Percentiles rank a stretch among this genome's conserved stretches.
These are phyloP conservation scores for Botrytis squamosa DNA, from an alignment of 2,329 filamentous ascomycete genomes.

Conservation along the genomic window DNA sequence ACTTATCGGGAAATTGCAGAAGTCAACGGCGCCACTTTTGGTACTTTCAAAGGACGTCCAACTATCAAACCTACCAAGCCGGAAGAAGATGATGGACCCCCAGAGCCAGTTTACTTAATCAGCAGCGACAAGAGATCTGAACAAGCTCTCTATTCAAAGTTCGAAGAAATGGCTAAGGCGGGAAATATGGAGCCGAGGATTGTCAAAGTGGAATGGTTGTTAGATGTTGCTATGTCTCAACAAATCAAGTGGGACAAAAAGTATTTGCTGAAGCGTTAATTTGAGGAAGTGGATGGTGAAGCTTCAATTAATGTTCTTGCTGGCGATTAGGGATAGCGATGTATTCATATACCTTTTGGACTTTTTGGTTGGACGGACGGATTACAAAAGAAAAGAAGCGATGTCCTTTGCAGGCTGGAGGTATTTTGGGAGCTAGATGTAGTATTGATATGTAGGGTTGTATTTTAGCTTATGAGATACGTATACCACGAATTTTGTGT, in stretches of 20 bases:
- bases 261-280: conserved; percentile 47
- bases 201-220: conserved; percentile 83
- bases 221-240: conserved; percentile 88
- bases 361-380: not conserved
- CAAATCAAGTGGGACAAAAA: conserved; percentile 65
- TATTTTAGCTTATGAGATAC: conserved; percentile 8
- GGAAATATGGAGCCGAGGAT: conserved; percentile 79
- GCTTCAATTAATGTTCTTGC: conserved; percentile 1
- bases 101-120: conserved; percentile 79
- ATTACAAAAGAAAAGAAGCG: not conserved
- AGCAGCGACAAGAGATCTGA: conserved; percentile 68
- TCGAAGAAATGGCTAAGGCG: conserved; percentile 73
- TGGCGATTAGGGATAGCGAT: not conserved
- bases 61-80: conserved; percentile 62
- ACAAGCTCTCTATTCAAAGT: conserved; percentile 73
- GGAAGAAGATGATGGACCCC: conserved; percentile 58
- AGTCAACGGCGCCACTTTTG: conserved; percentile 83
- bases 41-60: conserved; percentile 61
- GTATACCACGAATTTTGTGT: conserved; percentile 1
- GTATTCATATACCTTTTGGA: conserved; percentile 8
- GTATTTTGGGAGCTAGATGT: conserved; percentile 6
- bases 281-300: not conserved
- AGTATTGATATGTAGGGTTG: conserved; percentile 1
- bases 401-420: not conserved
- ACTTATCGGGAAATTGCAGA: conserved; percentile 84